These are phyloP conservation scores for Podaxis sp. DNA, from an alignment of 768 basidiomycete genomes.

Conservation along the genomic window DNA sequence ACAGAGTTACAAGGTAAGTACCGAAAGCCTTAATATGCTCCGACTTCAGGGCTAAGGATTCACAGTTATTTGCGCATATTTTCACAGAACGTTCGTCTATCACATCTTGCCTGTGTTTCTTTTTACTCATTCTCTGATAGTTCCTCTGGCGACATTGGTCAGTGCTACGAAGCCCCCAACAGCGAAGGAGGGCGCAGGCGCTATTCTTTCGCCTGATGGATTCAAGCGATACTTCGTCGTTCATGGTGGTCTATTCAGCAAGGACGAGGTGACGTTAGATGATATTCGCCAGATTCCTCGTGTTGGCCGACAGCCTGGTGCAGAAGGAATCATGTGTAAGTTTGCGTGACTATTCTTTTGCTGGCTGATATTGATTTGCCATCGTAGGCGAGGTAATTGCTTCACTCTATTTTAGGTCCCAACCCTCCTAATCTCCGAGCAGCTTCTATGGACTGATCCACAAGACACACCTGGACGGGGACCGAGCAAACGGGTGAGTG, in stretches of 20 bases:
- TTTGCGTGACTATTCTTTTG: slow-evolving; percentile 17
- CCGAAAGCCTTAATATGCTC: slow-evolving; percentile 1
- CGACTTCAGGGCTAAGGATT: background rate
- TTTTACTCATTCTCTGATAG: slow-evolving; percentile 32
- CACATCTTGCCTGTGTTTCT: background rate
- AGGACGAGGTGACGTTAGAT: slow-evolving; percentile 90
- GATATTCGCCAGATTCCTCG: slow-evolving; percentile 88
- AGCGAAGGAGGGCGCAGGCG: slow-evolving; percentile 31
- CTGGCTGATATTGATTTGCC: slow-evolving; percentile 9
- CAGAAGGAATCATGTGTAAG: slow-evolving; percentile 93
- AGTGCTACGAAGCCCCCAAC: slow-evolving; percentile 62
- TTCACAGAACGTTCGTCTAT: slow-evolving; percentile 78
- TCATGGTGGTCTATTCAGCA: slow-evolving; percentile 95
- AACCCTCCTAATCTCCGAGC: slow-evolving; percentile 13
- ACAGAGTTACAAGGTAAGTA: slow-evolving; percentile 79
- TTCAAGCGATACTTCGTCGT: slow-evolving; percentile 89
- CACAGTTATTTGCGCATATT: slow-evolving; percentile 84
- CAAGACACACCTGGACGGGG: slow-evolving; percentile 86
- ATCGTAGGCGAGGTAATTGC: slow-evolving; percentile 55
- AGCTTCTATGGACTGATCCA: slow-evolving; percentile 96
- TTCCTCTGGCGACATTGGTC: slow-evolving; percentile 87
- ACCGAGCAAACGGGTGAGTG: slow-evolving; percentile 87
- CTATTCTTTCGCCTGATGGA: slow-evolving; percentile 81
- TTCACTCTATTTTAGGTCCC: slow-evolving; percentile 5
- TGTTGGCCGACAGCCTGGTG: slow-evolving; percentile 86